These are phyloP conservation scores for Vigna mungo DNA, from an alignment of 306 rosid genomes.

Conservation along the genomic window DNA sequence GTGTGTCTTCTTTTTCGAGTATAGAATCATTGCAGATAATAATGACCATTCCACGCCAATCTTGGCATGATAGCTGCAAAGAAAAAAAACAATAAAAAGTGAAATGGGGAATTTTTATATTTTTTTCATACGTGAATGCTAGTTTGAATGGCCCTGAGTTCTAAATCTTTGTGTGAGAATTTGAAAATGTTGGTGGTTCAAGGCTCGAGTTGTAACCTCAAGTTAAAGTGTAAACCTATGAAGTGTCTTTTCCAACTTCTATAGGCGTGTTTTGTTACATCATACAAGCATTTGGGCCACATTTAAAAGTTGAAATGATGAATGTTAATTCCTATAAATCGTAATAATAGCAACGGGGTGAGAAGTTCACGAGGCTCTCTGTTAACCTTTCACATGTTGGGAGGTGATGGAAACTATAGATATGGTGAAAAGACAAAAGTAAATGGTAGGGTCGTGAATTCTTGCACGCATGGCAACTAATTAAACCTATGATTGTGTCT, in stretches of 20 bases:
- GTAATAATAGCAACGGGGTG: conserved; percentile 11
- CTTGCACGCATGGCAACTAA: conserved; percentile 56
- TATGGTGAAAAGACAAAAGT: conserved; percentile 45
- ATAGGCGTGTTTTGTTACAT: neutral
- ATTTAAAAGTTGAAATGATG: conserved; percentile 19
- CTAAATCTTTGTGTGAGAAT: neutral
- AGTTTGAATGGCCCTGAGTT: conserved; percentile 20
- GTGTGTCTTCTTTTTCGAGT: conserved; percentile 50
- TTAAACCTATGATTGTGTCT: conserved; percentile 52
- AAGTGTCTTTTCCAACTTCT: neutral
- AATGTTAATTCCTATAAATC: conserved; percentile 13
- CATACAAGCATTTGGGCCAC: conserved; percentile 18
- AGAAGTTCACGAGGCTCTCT: conserved; percentile 28
- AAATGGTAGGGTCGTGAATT: conserved; percentile 49
- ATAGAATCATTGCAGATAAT: conserved; percentile 53
- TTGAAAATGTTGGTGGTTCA: neutral
- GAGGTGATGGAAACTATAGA: conserved; percentile 31
- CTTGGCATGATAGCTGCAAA: conserved; percentile 47
- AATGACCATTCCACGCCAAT: conserved; percentile 59
- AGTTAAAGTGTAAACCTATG: neutral
- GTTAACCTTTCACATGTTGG: conserved; percentile 32
- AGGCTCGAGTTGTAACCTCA: neutral
- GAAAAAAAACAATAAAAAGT: neutral
- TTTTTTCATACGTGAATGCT: neutral
- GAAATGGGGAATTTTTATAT: neutral